A percentile compares a stretch with the other conserved stretches of the same genome.
phyloP scores from a whole-genome alignment of 139 green algal genomes.

The Ulvella scutata region DNA sequence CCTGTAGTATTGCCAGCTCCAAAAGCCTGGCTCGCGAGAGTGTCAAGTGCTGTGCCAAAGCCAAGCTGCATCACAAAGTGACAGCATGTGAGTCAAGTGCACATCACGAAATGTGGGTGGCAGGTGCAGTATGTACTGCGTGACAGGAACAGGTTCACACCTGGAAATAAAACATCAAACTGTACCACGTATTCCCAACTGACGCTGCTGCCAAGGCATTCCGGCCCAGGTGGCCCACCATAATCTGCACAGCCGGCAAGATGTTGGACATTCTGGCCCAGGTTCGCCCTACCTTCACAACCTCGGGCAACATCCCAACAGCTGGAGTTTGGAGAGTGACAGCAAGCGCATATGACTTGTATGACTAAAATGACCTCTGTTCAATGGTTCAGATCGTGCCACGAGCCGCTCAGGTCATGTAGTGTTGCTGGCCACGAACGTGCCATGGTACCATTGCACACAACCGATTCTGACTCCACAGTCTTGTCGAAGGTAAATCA shows the following conservation, averaged over 20 bases:
- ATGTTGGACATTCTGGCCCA: too few relatives aligned
- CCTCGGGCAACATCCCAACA: background rate
- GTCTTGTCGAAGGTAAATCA: background rate
- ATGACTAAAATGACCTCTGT: background rate
- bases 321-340: background rate
- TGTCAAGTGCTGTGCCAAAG: constrained; percentile 23
- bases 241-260: constrained; percentile 5
- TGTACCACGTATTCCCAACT: constrained; percentile 18
- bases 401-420: background rate
- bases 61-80: constrained; percentile 21
- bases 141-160: background rate
- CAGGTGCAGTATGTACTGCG: background rate
- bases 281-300: too few relatives aligned
- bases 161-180: background rate
- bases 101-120: background rate
- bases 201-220: constrained; percentile 13
- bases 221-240: constrained; percentile 20
- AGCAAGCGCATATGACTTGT: background rate
- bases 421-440: background rate
- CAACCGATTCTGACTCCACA: background rate
- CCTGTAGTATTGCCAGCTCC: constrained; percentile 7
- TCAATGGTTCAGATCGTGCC: background rate
- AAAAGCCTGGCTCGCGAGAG: constrained; percentile 20
- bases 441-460: background rate
- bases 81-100: background rate